Conservation (phyloP, 2,329 filamentous ascomycete genomes). For the Ophiostoma pallidulum region DNA sequence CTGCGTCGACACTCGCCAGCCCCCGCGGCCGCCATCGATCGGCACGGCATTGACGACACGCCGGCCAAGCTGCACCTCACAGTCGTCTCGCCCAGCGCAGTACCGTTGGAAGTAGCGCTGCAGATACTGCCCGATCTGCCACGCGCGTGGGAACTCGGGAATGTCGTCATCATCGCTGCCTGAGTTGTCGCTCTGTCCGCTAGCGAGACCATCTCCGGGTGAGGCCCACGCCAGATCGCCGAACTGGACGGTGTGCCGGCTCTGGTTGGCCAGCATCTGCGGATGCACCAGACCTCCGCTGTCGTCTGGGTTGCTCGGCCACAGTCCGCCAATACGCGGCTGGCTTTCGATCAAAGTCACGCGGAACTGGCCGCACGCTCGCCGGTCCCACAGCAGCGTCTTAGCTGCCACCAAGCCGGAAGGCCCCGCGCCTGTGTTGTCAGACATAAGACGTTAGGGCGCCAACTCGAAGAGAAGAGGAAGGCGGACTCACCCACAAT, state of each 20-base stretch:
- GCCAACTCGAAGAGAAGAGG: neutral
- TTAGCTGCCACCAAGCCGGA: slow-evolving; percentile 64
- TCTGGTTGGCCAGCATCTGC: slow-evolving; percentile 65
- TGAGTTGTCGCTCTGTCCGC: too few species aligned
- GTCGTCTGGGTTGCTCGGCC: slow-evolving; percentile 49
- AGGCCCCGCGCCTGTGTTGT: slow-evolving; percentile 51
- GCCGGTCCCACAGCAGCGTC: slow-evolving; percentile 54
- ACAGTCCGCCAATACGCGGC: slow-evolving; percentile 63
- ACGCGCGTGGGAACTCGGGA: slow-evolving; percentile 64
- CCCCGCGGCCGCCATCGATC: slow-evolving; percentile 17
- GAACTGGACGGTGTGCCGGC: slow-evolving; percentile 64
- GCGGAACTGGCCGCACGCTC: slow-evolving; percentile 42
- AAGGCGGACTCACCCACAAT: slow-evolving; percentile 34
- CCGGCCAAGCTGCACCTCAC: slow-evolving; percentile 40
- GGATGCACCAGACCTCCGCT: slow-evolving; percentile 48
- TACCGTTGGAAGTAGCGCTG: slow-evolving; percentile 54
- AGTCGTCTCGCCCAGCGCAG: slow-evolving; percentile 28
- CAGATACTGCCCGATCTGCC: slow-evolving; percentile 67
- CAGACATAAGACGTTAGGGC: neutral
- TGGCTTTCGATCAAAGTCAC: slow-evolving; percentile 64
- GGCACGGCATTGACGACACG: slow-evolving; percentile 34
- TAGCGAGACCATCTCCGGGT: slow-evolving; percentile 17
- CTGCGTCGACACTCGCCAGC: slow-evolving; percentile 30
- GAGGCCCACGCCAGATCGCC: slow-evolving; percentile 63
- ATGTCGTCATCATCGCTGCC: slow-evolving; percentile 15